These are phyloP conservation scores for Vaccinium macrocarpon DNA, from an alignment of 148 eudicot genomes.

Conservation along the genomic window DNA sequence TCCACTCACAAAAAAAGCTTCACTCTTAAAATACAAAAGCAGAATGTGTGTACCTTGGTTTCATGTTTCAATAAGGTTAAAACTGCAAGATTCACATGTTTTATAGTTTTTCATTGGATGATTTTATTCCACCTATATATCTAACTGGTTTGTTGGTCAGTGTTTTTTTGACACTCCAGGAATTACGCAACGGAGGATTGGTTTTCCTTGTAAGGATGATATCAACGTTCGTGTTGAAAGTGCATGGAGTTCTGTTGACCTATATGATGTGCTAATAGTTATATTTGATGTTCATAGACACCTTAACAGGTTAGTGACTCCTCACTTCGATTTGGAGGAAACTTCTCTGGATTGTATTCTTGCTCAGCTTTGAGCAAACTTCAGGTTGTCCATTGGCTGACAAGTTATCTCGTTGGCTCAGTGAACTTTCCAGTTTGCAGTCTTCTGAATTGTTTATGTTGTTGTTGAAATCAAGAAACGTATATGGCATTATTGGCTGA, in stretches of 20 bases:
- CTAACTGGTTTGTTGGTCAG: conserved; percentile 42
- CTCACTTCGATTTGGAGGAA: not conserved
- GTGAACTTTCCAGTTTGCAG: not conserved
- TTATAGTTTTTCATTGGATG: not conserved
- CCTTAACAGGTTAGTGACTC: conserved; percentile 58
- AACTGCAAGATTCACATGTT: conserved; percentile 13
- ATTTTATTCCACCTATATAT: not conserved
- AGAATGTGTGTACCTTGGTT: not conserved
- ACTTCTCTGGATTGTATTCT: not conserved
- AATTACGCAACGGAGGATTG: conserved; percentile 66
- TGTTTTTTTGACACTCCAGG: conserved; percentile 99
- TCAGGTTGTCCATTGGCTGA: not conserved
- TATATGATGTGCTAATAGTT: conserved; percentile 82
- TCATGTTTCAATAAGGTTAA: not conserved
- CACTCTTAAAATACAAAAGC: not conserved
- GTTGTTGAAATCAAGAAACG: not conserved
- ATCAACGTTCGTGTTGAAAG: conserved; percentile 65
- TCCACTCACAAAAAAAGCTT: not conserved
- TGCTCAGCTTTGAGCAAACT: not conserved
- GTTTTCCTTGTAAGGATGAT: conserved; percentile 71
- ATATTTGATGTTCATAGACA: conserved; percentile 96
- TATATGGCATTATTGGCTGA: not conserved
- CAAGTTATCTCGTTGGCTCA: not conserved
- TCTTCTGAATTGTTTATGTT: not conserved
- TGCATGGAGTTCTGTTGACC: conserved; percentile 77